Evolutionary conservation across 805 yeast genomes (phyloP), one percentile per base, ranked within the genome.

Genomic region (Nakazawaea ishiwadae): DNA sequence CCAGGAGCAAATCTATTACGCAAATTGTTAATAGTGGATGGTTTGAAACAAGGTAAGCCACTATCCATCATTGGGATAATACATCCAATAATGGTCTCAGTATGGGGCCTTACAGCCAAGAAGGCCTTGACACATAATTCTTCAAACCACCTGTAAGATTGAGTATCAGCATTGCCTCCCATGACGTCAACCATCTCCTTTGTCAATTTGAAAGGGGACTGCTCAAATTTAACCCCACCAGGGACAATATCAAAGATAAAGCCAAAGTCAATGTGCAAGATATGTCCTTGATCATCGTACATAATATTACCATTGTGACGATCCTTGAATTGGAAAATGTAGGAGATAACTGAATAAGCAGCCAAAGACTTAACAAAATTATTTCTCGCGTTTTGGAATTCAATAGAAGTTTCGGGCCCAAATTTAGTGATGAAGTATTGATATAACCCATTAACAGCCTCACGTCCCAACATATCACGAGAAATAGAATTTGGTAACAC

Each of bases 211-310:
- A 93, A 93, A 10, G 99, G 98, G 1, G 96, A 96, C n/a, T 88
- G 96, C 55, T 93, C 99, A 58, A 93, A 95, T 55, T 82, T 87
- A 37, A 93, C 97, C 27, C 99, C 99, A 50, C 99, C 99, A 8
- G 99, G 99, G 26, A 87, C 97, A 60, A 93, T 93, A 65, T 93
- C 99, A 59, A 93, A 95, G 54, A 96, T 90, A 73, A 93, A 93
- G 3, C 99, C 99, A 66, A 93, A 93, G 65, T 93, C 99, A 62
- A 95, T 87, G 62, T 93, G 99, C 48, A 95, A 67, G 47, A 95
- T 78, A 58, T 93, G 96, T 4, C 99, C 99, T 54, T 86, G 84
- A 46, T 82, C 87, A 58, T 93, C 99, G 56, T 93, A 87, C 86
- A 93, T 83, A 48, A 93, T 91, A 61, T 93, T 93, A 60, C 99